phyloP scores from a whole-genome alignment of 176 grass and related monocot species.

The Canna indica region DNA sequence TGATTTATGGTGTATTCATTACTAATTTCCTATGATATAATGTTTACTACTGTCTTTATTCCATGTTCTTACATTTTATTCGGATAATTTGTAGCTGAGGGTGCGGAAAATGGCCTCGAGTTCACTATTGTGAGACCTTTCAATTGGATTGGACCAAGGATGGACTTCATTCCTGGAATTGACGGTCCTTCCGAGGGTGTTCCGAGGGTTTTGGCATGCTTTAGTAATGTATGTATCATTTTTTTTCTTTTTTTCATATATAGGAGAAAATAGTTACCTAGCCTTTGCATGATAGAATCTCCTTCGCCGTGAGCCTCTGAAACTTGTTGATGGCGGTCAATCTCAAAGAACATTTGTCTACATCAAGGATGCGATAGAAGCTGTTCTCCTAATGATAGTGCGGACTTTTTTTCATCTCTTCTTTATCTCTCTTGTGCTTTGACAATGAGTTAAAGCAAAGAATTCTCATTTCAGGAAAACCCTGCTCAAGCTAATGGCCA shows the following conservation, averaged over 20 bases:
- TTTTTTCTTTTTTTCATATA: not conserved
- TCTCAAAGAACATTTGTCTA: constrained; percentile 95
- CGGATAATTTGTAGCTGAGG: constrained; percentile 56
- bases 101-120: constrained; percentile 73
- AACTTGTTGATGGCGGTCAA: constrained; percentile 90
- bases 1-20: constrained; percentile 59
- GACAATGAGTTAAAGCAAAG: not conserved
- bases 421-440: not conserved
- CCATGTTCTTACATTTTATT: constrained; percentile 11
- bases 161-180: constrained; percentile 98
- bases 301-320: constrained; percentile 66
- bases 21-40: not conserved
- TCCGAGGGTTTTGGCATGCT: constrained; percentile 89
- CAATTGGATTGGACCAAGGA: constrained; percentile 96
- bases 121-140: constrained; percentile 96
- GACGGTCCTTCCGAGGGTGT: constrained; percentile 97
- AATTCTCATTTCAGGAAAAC: constrained; percentile 50
- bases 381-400: constrained; percentile 92
- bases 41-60: not conserved
- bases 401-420: not conserved
- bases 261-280: not conserved
- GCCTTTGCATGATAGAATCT: constrained; percentile 44
- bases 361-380: constrained; percentile 97
- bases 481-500: constrained; percentile 75
- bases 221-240: constrained; percentile 64